Base-by-base conservation (phyloP, 2,329 filamentous ascomycete species). In the Neofusicoccum cordaticola region DNA sequence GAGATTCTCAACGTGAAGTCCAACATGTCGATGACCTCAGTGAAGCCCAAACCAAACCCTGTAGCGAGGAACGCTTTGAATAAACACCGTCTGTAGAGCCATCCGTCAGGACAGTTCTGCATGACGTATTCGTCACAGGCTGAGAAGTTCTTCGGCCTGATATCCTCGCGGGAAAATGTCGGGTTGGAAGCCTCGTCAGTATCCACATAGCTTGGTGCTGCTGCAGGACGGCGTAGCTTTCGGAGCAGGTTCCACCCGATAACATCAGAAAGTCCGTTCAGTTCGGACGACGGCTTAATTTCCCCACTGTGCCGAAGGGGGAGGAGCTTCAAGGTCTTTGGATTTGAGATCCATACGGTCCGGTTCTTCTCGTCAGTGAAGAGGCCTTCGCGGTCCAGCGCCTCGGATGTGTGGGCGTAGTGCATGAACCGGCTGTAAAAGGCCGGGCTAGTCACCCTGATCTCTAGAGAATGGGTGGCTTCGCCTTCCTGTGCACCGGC, bases 391-490 rank as follows among this genome's bases (percentile, higher is more conserved):
- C 82, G 81, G 63, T 87, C 85, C 35, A 90, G 78, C 0, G 86
- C 87, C 68, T 89, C 85, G 17, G 85, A 80, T 22, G 86, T 84
- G 70, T 88, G 82, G 0, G 84, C 79, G 70, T 91, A 90, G 67
- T 85, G 82, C 0, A 87, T 80, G 53, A 91, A 87, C 34, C 88
- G 83, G 12, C 84, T 82, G 77, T 92, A 92, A 71, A 92, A 92
- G 0, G 78, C 80, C 0, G 89, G 88, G 0, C 86, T 88, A 19
- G 89, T 73, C 4, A 91, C 78, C 62, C 82, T 83, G 53, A 91
- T 77, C 48, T 85, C 83, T 5, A 90, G 58, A 0, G 81, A 74
- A 22, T 81, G 75, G 2, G 66, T 66, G 2, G 35, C 9, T 8
- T 41, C n/a, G 12, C 34, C 35, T 3, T 51, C 39, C 74, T 72